Evolutionary conservation across 192 early-diverging fungal genomes (phyloP).

Genomic region (Backusella liffmaniae): DNA sequence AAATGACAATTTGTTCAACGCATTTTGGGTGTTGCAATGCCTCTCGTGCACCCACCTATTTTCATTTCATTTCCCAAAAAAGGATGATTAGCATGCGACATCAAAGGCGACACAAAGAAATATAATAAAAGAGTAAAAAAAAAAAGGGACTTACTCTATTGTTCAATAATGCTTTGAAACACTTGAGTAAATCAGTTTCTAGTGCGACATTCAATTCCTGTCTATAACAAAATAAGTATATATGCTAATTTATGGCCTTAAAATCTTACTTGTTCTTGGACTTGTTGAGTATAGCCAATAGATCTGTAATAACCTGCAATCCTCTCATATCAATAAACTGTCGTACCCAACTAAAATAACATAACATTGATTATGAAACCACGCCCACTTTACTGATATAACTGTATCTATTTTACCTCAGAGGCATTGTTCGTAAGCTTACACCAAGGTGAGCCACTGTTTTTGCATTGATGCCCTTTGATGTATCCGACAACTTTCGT

Average conservation of each 20-base stretch:
- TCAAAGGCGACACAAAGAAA: not conserved
- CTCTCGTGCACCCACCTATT: conserved; percentile 73
- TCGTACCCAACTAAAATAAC: conserved; percentile 62
- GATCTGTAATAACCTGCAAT: conserved; percentile 63
- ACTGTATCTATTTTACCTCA: conserved; percentile 39
- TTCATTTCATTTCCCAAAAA: conserved; percentile 4
- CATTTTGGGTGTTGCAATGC: conserved; percentile 71
- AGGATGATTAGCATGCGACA: not conserved
- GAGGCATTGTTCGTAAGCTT: conserved; percentile 50
- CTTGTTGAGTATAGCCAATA: conserved; percentile 58
- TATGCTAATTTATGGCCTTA: not conserved
- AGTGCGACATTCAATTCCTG: conserved; percentile 65
- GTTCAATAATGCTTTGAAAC: conserved; percentile 78
- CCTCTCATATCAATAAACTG: conserved; percentile 78
- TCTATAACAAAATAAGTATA: conserved; percentile 20
- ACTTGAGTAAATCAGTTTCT: conserved; percentile 77
- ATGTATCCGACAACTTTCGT: conserved; percentile 33
- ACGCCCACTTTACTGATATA: too few species aligned
- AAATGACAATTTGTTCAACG: conserved; percentile 68
- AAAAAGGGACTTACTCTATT: conserved; percentile 40
- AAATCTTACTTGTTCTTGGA: conserved; percentile 46
- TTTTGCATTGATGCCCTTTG: conserved; percentile 40
- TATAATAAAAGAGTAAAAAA: not conserved
- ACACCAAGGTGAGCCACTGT: conserved; percentile 47
- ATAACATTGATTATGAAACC: not conserved